These are phyloP conservation scores for Hypomontagnella monticulosa DNA, from an alignment of 495 filamentous ascomycete species.

Conservation along the genomic window DNA sequence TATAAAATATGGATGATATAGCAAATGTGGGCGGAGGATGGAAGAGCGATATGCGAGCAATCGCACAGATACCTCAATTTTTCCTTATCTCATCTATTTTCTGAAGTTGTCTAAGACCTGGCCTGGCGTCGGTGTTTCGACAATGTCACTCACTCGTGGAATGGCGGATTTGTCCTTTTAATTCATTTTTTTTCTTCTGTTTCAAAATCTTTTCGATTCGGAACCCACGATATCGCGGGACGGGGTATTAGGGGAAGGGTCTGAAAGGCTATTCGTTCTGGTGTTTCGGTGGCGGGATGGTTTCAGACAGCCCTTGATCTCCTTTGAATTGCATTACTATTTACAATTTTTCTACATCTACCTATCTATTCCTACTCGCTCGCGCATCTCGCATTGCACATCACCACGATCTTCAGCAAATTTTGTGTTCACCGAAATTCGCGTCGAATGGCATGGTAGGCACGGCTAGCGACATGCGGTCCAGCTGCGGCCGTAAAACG, in stretches of 20 bases:
- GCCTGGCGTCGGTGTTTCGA: slow-evolving; percentile 30
- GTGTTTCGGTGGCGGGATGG: slow-evolving; percentile 17
- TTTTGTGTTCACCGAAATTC: slow-evolving; percentile 36
- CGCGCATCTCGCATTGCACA: neutral
- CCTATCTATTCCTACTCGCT: neutral
- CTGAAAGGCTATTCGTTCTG: slow-evolving; percentile 6
- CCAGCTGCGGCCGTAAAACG: slow-evolving; percentile 38
- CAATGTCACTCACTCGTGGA: slow-evolving; percentile 12
- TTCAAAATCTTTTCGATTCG: slow-evolving; percentile 19
- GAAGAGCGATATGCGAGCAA: slow-evolving; percentile 40
- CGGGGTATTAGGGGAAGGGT: slow-evolving; percentile 10
- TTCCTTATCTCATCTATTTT: slow-evolving; percentile 19
- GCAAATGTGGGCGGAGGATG: slow-evolving; percentile 10
- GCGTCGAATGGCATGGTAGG: slow-evolving; percentile 37
- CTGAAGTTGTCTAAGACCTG: slow-evolving; percentile 19
- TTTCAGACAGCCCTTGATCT: slow-evolving; percentile 35
- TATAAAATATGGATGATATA: slow-evolving; percentile 5
- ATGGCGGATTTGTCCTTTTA: slow-evolving; percentile 7
- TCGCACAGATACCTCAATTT: slow-evolving; percentile 41
- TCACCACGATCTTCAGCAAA: slow-evolving; percentile 2
- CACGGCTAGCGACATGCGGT: slow-evolving; percentile 37
- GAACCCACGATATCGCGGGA: slow-evolving; percentile 6
- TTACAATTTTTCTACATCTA: too few species aligned
- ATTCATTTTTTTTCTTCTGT: slow-evolving; percentile 7
- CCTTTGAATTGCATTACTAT: slow-evolving; percentile 27